Conservation (phyloP, 768 basidiomycete genomes). For the Tricholoma furcatifolium region DNA sequence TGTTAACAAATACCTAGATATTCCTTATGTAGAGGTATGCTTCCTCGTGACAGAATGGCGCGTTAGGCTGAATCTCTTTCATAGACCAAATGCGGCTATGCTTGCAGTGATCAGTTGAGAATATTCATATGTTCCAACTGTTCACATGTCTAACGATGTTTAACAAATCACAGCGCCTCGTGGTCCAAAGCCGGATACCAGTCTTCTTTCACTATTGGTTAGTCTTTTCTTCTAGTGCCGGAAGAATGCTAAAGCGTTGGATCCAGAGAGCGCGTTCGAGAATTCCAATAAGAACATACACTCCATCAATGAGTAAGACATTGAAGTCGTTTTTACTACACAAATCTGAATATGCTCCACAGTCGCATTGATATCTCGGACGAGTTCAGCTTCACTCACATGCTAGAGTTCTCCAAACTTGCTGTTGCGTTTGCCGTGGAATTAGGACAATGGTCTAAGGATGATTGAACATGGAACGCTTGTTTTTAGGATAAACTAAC, state of each 20-base stretch:
- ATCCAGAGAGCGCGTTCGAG: conserved; percentile 63
- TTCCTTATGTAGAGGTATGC: conserved; percentile 68
- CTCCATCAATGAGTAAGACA: conserved; percentile 72
- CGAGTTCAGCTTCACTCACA: conserved; percentile 90
- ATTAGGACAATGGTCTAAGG: conserved; percentile 46
- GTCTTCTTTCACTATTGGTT: conserved; percentile 81
- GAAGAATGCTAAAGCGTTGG: conserved; percentile 15
- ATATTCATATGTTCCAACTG: conserved; percentile 25
- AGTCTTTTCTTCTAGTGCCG: conserved; percentile 23
- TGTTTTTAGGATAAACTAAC: not conserved
- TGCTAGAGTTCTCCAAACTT: conserved; percentile 86
- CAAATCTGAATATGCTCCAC: conserved; percentile 16
- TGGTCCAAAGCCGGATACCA: conserved; percentile 88
- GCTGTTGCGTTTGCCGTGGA: conserved; percentile 80
- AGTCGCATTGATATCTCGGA: conserved; percentile 83
- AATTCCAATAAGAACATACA: conserved; percentile 87
- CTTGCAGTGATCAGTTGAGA: conserved; percentile 87
- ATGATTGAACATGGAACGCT: not conserved
- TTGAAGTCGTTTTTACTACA: conserved; percentile 5
- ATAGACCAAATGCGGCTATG: conserved; percentile 89
- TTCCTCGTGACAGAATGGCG: conserved; percentile 10
- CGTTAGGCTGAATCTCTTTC: conserved; percentile 6
- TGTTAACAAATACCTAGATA: conserved; percentile 75
- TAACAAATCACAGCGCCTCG: conserved; percentile 50
- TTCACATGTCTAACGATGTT: conserved; percentile 26